Evolutionary conservation across 2,329 filamentous ascomycete species (phyloP).

Genomic region (Pseudophaeomoniella oleicola): DNA sequence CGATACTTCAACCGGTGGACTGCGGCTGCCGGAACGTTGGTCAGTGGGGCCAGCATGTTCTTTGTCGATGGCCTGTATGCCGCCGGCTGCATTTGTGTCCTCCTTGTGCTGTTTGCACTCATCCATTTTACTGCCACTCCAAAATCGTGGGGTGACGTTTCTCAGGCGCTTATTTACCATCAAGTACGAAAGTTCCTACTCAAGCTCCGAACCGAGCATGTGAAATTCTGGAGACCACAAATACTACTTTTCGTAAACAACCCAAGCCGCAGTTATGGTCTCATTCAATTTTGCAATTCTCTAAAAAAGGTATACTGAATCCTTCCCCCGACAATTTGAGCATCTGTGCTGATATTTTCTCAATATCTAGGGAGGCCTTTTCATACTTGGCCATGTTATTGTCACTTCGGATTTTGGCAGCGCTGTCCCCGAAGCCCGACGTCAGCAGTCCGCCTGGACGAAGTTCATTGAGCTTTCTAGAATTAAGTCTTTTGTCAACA

Average conservation of each 20-base stretch:
- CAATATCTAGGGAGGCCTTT: constrained; percentile 68
- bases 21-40: constrained; percentile 57
- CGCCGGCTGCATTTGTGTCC: constrained; percentile 55
- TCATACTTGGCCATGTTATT: constrained; percentile 77
- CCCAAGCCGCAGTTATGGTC: constrained; percentile 62
- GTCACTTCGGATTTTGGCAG: constrained; percentile 68
- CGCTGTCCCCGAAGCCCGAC: constrained; percentile 65
- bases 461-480: constrained; percentile 75
- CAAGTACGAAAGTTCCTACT: constrained; percentile 80
- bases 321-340: too few species aligned
- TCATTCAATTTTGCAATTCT: constrained; percentile 85
- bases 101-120: constrained; percentile 64
- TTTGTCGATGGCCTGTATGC: constrained; percentile 77
- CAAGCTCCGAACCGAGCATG: constrained; percentile 71
- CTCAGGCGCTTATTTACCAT: constrained; percentile 74
- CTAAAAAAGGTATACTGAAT: too few species aligned
- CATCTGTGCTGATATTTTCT: too few species aligned
- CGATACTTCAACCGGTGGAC: constrained; percentile 83
- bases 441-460: constrained; percentile 70
- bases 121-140: constrained; percentile 78
- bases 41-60: constrained; percentile 72
- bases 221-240: constrained; percentile 87
- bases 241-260: constrained; percentile 75
- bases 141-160: constrained; percentile 82
- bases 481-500: constrained; percentile 81